Conservation (phyloP, 164 flowering plant species). For the Amborella trichopoda region DNA sequence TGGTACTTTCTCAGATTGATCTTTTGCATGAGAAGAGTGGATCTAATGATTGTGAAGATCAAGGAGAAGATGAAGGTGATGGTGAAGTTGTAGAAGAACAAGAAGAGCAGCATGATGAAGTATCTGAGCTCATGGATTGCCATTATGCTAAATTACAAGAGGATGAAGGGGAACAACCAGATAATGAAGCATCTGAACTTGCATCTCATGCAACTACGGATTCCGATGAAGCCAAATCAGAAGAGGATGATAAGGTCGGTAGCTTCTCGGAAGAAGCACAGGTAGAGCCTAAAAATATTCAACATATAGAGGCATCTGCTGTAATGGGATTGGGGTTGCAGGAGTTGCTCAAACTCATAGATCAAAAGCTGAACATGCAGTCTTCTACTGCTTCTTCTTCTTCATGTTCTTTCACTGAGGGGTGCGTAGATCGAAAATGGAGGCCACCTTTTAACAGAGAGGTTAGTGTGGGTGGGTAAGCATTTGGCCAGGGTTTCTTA, state of each 20-base stretch:
- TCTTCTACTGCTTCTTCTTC: constrained; percentile 16
- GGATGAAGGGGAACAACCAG: too few relatives aligned
- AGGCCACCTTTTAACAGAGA: constrained; percentile 36
- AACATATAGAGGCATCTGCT: constrained; percentile 66
- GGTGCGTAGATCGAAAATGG: constrained; percentile 53
- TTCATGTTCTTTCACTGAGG: too few relatives aligned
- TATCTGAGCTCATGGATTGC: too few relatives aligned
- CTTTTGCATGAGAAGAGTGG: constrained; percentile 23
- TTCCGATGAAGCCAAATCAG: constrained; percentile 11
- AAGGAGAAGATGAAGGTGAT: constrained; percentile 19
- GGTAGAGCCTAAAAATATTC: constrained; percentile 14
- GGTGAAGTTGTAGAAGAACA: constrained; percentile 10
- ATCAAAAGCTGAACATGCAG: constrained; percentile 37
- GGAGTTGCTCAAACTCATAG: constrained; percentile 62
- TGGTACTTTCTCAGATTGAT: constrained; percentile 43
- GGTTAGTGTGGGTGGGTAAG: too few relatives aligned
- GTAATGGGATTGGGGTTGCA: constrained; percentile 73
- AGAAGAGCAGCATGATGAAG: too few relatives aligned
- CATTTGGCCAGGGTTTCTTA: too few relatives aligned
- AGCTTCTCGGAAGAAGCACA: constrained; percentile 16
- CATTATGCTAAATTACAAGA: too few relatives aligned
- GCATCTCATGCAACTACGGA: constrained; percentile 10
- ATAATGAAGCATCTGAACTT: constrained; percentile 6
- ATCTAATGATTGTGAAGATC: constrained; percentile 14
- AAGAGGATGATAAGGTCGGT: too few relatives aligned